A percentile compares a stretch with the other conserved stretches of the same genome.
Conservation (phyloP, 352 stramenopile genomes). For the Globisporangium radiosum region DNA sequence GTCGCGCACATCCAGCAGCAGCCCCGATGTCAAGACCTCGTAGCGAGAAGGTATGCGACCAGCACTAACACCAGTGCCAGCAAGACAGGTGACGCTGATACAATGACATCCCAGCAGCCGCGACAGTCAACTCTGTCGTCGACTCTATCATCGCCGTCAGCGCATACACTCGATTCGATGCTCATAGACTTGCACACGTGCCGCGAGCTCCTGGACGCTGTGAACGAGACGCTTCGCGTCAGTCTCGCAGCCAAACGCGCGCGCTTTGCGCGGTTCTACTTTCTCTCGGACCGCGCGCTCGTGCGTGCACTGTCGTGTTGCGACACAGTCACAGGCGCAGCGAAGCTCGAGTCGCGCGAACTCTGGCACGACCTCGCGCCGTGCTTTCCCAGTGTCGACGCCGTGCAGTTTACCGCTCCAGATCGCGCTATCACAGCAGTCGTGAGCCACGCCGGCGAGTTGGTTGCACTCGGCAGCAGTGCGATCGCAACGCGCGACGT, state of each 20-base stretch:
- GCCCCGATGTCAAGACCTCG: conserved; percentile 29
- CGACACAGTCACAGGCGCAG: conserved; percentile 2
- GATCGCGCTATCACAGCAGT: conserved; percentile 48
- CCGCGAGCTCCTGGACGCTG: conserved; percentile 33
- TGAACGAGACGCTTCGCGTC: conserved; percentile 31
- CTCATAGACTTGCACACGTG: conserved; percentile 32
- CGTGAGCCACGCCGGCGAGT: conserved; percentile 42
- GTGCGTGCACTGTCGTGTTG: conserved; percentile 32
- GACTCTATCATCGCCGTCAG: background rate
- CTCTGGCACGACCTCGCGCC: conserved; percentile 38
- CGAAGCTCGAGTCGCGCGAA: conserved; percentile 11
- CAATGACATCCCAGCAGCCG: background rate
- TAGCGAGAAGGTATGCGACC: conserved; percentile 5
- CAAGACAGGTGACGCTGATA: background rate
- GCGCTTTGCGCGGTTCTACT: conserved; percentile 63
- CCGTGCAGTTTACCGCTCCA: conserved; percentile 34
- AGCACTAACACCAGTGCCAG: too few species aligned
- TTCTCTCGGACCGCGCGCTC: conserved; percentile 56
- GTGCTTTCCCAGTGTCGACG: conserved; percentile 57
- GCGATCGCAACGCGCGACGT: conserved; percentile 38
- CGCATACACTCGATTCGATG: conserved; percentile 3
- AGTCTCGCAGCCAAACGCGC: conserved; percentile 44
- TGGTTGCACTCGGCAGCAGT: conserved; percentile 38
- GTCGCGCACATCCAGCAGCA: conserved; percentile 21
- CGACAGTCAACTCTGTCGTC: background rate